Conservation (phyloP, 192 early-diverging fungal genomes). For the Backusella westeae region DNA sequence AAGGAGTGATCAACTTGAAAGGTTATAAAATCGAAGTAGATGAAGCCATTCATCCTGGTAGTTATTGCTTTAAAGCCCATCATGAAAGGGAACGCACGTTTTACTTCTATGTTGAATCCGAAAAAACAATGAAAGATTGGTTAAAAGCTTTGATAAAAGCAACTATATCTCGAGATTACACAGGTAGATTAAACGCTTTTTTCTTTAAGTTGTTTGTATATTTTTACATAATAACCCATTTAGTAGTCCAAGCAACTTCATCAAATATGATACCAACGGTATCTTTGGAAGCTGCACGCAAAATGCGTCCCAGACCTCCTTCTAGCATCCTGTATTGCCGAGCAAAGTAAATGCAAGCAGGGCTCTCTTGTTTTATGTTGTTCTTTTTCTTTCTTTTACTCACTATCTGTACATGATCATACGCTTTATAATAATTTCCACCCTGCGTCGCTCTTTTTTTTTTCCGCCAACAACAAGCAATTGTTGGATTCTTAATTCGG, state of each 20-base stretch:
- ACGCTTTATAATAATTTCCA: background rate
- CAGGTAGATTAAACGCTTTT: conserved; percentile 8
- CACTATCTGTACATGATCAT: background rate
- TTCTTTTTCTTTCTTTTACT: too few species aligned
- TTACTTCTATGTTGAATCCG: conserved; percentile 55
- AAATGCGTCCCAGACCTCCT: conserved; percentile 49
- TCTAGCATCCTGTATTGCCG: conserved; percentile 24
- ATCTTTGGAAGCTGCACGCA: conserved; percentile 46
- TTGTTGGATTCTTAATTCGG: background rate
- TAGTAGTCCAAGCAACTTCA: conserved; percentile 53
- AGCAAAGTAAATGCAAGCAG: too few species aligned
- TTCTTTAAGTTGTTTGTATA: background rate
- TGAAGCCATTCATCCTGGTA: conserved; percentile 53
- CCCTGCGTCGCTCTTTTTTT: background rate
- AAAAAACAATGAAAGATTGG: conserved; percentile 49
- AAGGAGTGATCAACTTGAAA: conserved; percentile 53
- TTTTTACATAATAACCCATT: conserved; percentile 33
- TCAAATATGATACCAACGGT: conserved; percentile 55
- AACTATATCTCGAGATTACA: conserved; percentile 54
- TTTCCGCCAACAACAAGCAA: background rate
- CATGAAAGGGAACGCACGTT: conserved; percentile 56
- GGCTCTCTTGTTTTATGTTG: too few species aligned
- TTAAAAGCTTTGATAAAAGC: conserved; percentile 61
- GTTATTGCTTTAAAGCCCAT: conserved; percentile 57
- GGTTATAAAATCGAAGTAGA: conserved; percentile 58